Conservation (phyloP, 495 filamentous ascomycete species). For the Daldinia vernicosa region DNA sequence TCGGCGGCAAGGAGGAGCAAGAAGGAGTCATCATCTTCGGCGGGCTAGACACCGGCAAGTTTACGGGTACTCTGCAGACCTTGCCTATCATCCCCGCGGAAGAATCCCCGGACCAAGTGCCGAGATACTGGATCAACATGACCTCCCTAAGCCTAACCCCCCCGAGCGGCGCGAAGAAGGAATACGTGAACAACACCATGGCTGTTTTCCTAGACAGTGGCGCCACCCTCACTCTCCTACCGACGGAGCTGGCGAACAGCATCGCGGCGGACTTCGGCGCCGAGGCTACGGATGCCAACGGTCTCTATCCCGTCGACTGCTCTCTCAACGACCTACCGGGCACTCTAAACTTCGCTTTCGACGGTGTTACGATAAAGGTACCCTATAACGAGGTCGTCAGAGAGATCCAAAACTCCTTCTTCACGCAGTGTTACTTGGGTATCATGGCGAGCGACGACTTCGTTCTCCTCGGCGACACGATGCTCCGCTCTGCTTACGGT, state of each 20-base stretch:
- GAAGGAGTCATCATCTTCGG: conserved; percentile 90
- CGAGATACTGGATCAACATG: conserved; percentile 68
- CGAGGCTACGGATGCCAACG: conserved; percentile 56
- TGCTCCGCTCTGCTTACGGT: conserved; percentile 88
- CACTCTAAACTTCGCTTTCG: conserved; percentile 76
- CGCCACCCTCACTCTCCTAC: conserved; percentile 87
- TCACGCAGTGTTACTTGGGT: conserved; percentile 75
- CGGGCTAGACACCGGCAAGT: conserved; percentile 88
- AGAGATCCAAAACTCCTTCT: conserved; percentile 56
- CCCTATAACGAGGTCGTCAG: conserved; percentile 65
- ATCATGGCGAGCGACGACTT: conserved; percentile 72
- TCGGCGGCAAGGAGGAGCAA: conserved; percentile 57
- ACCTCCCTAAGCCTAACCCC: conserved; percentile 64
- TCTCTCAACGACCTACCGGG: conserved; percentile 67
- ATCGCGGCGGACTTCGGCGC: conserved; percentile 76
- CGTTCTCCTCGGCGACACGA: conserved; percentile 87
- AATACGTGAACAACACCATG: conserved; percentile 59
- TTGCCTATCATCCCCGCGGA: conserved; percentile 69
- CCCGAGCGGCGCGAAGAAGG: conserved; percentile 53
- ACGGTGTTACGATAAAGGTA: conserved; percentile 72
- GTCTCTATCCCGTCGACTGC: conserved; percentile 77
- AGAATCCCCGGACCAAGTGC: conserved; percentile 54
- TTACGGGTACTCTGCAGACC: conserved; percentile 71
- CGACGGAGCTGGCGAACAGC: conserved; percentile 65
- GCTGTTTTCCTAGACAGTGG: conserved; percentile 89